Conservation (phyloP, 1,284 basidiomycete genomes). For the Taiwanofungus camphoratus region DNA sequence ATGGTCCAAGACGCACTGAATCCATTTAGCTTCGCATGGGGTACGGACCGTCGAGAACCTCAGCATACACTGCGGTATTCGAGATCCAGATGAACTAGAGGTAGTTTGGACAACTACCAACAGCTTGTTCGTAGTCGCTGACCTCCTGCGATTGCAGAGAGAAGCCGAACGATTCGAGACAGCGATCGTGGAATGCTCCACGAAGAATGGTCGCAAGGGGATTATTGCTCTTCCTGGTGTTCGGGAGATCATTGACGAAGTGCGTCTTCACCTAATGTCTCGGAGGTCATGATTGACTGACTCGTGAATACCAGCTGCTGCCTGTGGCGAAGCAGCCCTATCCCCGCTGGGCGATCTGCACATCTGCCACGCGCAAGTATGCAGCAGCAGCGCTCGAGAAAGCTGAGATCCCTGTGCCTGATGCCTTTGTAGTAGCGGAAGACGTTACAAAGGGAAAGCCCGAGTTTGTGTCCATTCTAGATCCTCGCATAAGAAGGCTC, state of each 20-base stretch:
- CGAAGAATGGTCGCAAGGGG: conserved; percentile 45
- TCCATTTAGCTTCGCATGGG: conserved; percentile 63
- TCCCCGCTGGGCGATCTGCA: conserved; percentile 63
- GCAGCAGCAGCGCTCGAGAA: conserved; percentile 48
- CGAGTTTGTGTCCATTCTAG: conserved; percentile 34
- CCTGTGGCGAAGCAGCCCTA: conserved; percentile 40
- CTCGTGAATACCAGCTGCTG: conserved; percentile 33
- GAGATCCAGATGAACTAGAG: conserved; percentile 62
- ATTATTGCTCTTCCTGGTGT: conserved; percentile 65
- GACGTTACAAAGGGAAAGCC: conserved; percentile 81
- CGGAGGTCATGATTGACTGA: not conserved
- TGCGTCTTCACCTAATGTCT: conserved; percentile 16
- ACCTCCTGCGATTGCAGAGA: conserved; percentile 31
- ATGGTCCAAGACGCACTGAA: not conserved
- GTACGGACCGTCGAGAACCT: conserved; percentile 79
- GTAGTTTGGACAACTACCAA: conserved; percentile 30
- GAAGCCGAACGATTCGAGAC: conserved; percentile 65
- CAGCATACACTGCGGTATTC: conserved; percentile 61
- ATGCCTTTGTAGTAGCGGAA: conserved; percentile 73
- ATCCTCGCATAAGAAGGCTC: not conserved
- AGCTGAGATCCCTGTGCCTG: conserved; percentile 50
- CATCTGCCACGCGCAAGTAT: conserved; percentile 59
- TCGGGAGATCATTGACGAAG: conserved; percentile 45
- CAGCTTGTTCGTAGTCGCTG: not conserved
- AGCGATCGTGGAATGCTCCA: conserved; percentile 55